Evolutionary conservation across 2,329 filamentous ascomycete species (phyloP), one percentile per base, ranked within the genome.

Genomic region (Aphanoascus verrucosus): DNA sequence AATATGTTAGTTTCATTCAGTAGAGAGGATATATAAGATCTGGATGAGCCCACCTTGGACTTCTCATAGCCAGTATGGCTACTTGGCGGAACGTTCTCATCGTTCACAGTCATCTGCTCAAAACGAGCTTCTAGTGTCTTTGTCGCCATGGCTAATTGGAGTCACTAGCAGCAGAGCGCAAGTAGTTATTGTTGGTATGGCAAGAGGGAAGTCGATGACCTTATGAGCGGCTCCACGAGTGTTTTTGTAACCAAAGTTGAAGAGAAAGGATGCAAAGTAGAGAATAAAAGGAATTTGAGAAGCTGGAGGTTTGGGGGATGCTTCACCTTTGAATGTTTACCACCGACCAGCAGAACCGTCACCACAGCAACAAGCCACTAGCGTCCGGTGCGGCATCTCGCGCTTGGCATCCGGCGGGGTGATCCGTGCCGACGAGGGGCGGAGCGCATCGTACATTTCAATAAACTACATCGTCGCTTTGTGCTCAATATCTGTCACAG

Each of bases 51-150:
- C 75, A 91, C 89, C 82, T 94, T 94, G 57, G 81, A 70, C 72
- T 94, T 94, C 60, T 81, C 76, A 67, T 86, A 83, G 23, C 67
- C 59, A 58, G 77, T 77, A 54, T 72, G 71, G 57, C 72, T 74
- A 58, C 80, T 76, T 15, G 57, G 72, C 32, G 74, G 71, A 55
- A 88, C 84, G 65, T 91, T 94, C 71, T 95, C 90, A 65, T 96
- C 90, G 62, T 86, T 85, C 58, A 96, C 87, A 17, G 86, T 85
- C 73, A 96, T 81, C 70, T 84, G 84, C 81, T 95, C 89, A 65
- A 97, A 88, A 63, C 87, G 86, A 71, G 86, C 77, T 73, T 96
- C 91, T 45, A 97, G 77, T 49, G 81, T 82, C 62, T 86, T 81
- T 55, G 86, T 80, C 59, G 90, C 81, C 86, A 91, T 79, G 42